A percentile compares a stretch with the other conserved stretches of the same genome.
These are phyloP conservation scores for Leucoagaricus sp. DNA, from an alignment of 1,284 basidiomycete species.

Conservation along the genomic window DNA sequence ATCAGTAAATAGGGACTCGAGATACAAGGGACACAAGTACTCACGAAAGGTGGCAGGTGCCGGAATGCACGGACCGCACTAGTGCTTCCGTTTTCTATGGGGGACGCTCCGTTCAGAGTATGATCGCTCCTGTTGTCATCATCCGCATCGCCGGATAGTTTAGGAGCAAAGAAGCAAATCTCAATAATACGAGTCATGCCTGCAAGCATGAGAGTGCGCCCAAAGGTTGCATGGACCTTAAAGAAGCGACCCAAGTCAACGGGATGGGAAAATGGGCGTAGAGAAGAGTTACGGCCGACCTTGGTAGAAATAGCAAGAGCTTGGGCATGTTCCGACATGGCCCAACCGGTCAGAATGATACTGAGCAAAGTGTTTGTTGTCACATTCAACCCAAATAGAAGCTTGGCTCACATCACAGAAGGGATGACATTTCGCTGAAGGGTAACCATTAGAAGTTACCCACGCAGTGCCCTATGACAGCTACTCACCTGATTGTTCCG, in stretches of 20 bases:
- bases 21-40: conserved; percentile 29
- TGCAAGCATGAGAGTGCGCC: conserved; percentile 84
- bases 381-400: conserved; percentile 8
- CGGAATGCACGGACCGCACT: too few species aligned
- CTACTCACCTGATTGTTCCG: conserved; percentile 70
- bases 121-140: conserved; percentile 65
- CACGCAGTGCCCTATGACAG: neutral
- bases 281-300: conserved; percentile 36
- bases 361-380: conserved; percentile 40
- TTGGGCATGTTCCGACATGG: conserved; percentile 91
- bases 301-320: conserved; percentile 82
- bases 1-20: neutral
- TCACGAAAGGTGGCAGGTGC: conserved; percentile 88
- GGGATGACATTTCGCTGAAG: conserved; percentile 78
- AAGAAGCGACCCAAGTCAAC: conserved; percentile 15
- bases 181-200: conserved; percentile 85
- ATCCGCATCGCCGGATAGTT: conserved; percentile 26
- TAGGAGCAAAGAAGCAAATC: conserved; percentile 74
- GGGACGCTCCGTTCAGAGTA: conserved; percentile 49
- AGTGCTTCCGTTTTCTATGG: conserved; percentile 20
- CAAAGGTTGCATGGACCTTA: conserved; percentile 84
- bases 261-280: neutral
- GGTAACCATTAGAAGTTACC: conserved; percentile 1
- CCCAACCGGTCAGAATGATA: conserved; percentile 91
- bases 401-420: conserved; percentile 66